Evolutionary conservation across 371 early-diverging fungal genomes (phyloP).

Genomic region (Zychaea mexicana): DNA sequence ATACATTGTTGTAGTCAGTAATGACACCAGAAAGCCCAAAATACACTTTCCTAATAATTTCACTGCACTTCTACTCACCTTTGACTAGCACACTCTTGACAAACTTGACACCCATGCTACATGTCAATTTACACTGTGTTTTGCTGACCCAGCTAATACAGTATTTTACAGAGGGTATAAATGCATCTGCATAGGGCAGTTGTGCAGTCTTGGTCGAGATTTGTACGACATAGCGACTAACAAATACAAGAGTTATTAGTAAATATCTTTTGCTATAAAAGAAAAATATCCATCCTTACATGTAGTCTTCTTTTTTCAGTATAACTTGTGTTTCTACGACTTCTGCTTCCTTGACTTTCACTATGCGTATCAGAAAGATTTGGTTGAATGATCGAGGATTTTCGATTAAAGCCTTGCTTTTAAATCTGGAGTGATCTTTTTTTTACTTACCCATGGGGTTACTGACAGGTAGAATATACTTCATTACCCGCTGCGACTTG

Average conservation of each 20-base stretch:
- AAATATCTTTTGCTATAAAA: background rate
- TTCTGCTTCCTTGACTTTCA: constrained; percentile 61
- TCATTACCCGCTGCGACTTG: constrained; percentile 31
- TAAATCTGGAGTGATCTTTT: background rate
- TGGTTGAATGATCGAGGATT: too few species aligned
- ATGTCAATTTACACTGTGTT: constrained; percentile 46
- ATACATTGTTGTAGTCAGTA: too few species aligned
- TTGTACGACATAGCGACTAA: constrained; percentile 44
- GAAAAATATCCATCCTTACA: constrained; percentile 29
- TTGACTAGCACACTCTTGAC: constrained; percentile 59
- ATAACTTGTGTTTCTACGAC: constrained; percentile 56
- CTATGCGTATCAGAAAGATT: constrained; percentile 15
- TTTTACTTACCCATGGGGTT: constrained; percentile 40
- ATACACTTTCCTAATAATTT: background rate
- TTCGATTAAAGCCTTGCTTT: too few species aligned
- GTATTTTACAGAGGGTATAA: constrained; percentile 57
- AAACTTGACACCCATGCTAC: constrained; percentile 57
- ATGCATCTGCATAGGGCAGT: constrained; percentile 64
- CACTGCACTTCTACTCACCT: constrained; percentile 18
- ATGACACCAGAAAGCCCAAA: too few species aligned
- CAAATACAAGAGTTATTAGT: background rate
- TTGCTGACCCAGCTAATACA: constrained; percentile 56
- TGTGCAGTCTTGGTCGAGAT: constrained; percentile 49
- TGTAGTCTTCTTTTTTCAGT: constrained; percentile 52
- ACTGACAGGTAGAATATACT: constrained; percentile 48